phyloP scores from a whole-genome alignment of 2,329 filamentous ascomycete species.

The Fusarium buxicola region DNA sequence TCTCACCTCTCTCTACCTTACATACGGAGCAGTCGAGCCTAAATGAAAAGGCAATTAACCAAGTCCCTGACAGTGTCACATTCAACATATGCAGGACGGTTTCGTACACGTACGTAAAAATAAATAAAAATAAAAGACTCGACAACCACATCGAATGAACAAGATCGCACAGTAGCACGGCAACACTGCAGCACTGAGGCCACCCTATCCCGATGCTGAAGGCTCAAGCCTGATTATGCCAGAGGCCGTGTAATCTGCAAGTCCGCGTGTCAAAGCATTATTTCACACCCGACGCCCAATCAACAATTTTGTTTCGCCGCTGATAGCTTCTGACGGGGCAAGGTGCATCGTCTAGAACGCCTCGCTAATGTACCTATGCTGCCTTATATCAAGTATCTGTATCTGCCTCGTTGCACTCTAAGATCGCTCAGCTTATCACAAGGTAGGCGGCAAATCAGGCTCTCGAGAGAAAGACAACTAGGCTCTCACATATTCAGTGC shows the following conservation, averaged over 20 bases:
- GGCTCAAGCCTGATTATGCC: constrained; percentile 24
- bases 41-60: too few species aligned
- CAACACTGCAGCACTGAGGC: constrained; percentile 20
- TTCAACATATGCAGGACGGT: too few species aligned
- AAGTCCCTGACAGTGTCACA: too few species aligned
- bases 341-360: constrained; percentile 29
- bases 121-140: not conserved
- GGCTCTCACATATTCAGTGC: not conserved
- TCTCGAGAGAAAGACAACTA: not conserved
- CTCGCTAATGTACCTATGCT: constrained; percentile 7
- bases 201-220: constrained; percentile 20
- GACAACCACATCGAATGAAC: not conserved
- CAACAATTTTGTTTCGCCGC: constrained; percentile 2
- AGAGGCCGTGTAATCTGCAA: constrained; percentile 28
- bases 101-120: too few species aligned
- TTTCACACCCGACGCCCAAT: constrained; percentile 13
- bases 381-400: too few species aligned
- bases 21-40: too few species aligned
- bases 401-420: constrained; percentile 7
- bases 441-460: not conserved
- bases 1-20: too few species aligned
- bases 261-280: constrained; percentile 31
- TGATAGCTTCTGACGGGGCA: not conserved
- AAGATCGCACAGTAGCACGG: not conserved
- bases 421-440: not conserved